Base-by-base conservation (phyloP, 768 basidiomycete species). In the Nevesoporus exiguus region DNA sequence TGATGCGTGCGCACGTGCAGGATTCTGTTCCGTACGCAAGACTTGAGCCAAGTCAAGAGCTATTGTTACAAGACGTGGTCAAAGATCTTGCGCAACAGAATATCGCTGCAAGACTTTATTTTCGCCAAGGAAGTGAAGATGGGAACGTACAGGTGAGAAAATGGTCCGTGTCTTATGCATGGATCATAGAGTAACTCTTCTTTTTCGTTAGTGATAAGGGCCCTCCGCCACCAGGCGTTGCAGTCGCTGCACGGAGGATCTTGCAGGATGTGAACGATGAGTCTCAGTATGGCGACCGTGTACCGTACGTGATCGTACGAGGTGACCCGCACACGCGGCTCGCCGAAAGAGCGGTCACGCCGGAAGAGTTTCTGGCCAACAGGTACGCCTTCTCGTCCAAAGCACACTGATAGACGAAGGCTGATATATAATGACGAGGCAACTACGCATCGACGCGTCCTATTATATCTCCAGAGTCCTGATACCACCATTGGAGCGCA, bases 91-190 rank as follows among this genome's bases (percentile, higher is more conserved):
- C 85, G 91, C 53, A 85, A 90, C 55, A 85, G 80, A 59, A 85
- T 82, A 2, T 87, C 91, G 3, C 73, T 91, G n/a, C 89, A 95
- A 61, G 95, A 98, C 67, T 97, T 97, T 63, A 87, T 93, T 33
- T 93, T 98, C 60, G 86, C 96, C 0, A 96, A 96, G 66, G 92
- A 95, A 71, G 94, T 98, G 27, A 86, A 75, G 62, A 79, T 98
- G 78, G 97, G 97, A 13, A 90, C 88, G 0, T 98, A 98, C 66
- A 93, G 89, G 94, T 90, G 36, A 66, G 48, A 11, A 8, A 30
- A 17, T 17, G 7, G 5, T 9, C 9, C 6, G 9, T 27, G 5
- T 41, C 5, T 24, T 24, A 11, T 41, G 21, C 31, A 25, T 15
- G 24, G 56, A 7, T 10, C 17, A 14, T n/a, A 10, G 42, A 43